Percentiles rank a stretch among this genome's conserved stretches.
phyloP scores from a whole-genome alignment of 2,329 filamentous ascomycete species.

The Sclerotiophoma versabilis region DNA sequence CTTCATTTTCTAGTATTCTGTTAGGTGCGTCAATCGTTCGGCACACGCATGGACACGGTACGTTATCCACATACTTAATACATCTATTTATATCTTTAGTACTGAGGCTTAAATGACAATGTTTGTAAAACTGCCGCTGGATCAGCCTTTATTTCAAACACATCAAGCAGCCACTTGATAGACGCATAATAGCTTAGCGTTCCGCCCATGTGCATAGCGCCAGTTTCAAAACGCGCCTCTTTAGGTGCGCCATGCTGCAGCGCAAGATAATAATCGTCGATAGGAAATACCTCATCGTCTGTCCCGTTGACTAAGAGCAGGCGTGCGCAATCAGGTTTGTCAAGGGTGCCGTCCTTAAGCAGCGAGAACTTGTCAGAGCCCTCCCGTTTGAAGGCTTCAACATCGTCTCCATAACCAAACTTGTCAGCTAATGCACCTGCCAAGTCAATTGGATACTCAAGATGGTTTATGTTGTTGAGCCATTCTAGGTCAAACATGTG shows the following conservation, averaged over 20 bases:
- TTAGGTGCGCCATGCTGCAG: conserved; percentile 62
- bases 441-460: conserved; percentile 68
- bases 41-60: too few species aligned
- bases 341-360: conserved; percentile 62
- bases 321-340: conserved; percentile 56
- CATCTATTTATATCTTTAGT: too few species aligned
- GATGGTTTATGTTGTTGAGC: conserved; percentile 61
- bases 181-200: conserved; percentile 58
- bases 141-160: conserved; percentile 56
- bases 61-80: too few species aligned
- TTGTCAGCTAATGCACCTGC: conserved; percentile 60
- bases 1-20: too few species aligned
- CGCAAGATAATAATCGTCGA: conserved; percentile 66
- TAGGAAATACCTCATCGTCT: conserved; percentile 68
- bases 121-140: conserved; percentile 54
- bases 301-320: conserved; percentile 65
- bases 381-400: conserved; percentile 57
- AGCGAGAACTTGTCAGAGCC: conserved; percentile 60
- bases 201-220: conserved; percentile 60
- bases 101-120: conserved; percentile 57
- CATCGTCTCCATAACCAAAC: conserved; percentile 50
- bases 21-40: too few species aligned
- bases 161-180: conserved; percentile 56
- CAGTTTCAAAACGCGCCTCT: conserved; percentile 56
- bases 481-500: conserved; percentile 65